A percentile compares a stretch with the other conserved stretches of the same genome.
phyloP scores from a whole-genome alignment of 768 basidiomycete genomes.

The Royoungia palumana region DNA sequence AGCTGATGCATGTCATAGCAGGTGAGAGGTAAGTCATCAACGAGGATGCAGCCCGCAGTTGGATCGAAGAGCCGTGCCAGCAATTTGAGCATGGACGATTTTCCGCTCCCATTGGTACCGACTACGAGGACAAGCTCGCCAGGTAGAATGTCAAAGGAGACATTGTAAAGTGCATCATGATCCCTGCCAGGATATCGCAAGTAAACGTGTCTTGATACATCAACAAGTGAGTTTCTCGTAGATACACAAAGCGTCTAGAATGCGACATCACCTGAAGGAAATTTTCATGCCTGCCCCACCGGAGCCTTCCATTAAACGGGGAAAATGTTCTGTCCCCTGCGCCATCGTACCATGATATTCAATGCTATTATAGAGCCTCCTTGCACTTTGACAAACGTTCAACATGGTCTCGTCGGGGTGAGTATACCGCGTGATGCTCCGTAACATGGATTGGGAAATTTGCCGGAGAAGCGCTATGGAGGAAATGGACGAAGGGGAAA shows the following conservation, averaged over 20 bases:
- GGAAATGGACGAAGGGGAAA: constrained; percentile 29
- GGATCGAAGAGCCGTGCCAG: constrained; percentile 49
- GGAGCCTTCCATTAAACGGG: background rate
- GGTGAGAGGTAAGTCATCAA: constrained; percentile 41
- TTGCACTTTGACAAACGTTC: constrained; percentile 14
- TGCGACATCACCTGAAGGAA: constrained; percentile 23
- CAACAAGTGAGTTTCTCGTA: background rate
- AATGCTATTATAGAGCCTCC: constrained; percentile 22
- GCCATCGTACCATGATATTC: constrained; percentile 15
- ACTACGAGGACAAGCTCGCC: constrained; percentile 32
- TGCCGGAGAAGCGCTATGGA: constrained; percentile 37
- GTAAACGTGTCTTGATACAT: constrained; percentile 15
- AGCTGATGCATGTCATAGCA: constrained; percentile 39
- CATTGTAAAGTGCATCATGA: constrained; percentile 20
- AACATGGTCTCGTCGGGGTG: constrained; percentile 10
- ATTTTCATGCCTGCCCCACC: constrained; percentile 24
- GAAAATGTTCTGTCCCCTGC: constrained; percentile 21
- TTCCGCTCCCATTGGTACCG: constrained; percentile 29
- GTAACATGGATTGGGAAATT: constrained; percentile 19
- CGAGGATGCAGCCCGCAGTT: constrained; percentile 39
- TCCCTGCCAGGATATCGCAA: constrained; percentile 22
- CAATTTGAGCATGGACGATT: constrained; percentile 43
- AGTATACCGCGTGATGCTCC: constrained; percentile 13
- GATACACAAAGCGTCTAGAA: background rate
- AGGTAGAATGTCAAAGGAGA: constrained; percentile 28